Evolutionary conservation across 768 basidiomycete species (phyloP), one percentile per base, ranked within the genome.

Genomic region (Tylopilus rubrobrunneus): DNA sequence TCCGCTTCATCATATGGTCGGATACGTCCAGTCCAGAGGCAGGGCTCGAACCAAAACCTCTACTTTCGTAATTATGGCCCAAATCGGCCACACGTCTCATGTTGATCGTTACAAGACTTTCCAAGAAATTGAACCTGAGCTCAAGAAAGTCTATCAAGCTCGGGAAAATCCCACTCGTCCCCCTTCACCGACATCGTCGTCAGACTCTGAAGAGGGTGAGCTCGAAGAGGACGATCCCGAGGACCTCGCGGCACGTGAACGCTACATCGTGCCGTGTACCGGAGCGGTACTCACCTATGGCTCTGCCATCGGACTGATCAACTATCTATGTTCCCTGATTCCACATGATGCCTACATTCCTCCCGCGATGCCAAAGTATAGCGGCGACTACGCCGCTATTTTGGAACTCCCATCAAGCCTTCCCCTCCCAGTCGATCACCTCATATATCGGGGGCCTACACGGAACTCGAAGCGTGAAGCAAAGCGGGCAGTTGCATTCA

Each of bases 21-120:
- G 86, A 46, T 95, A 95, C 60, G 81, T 95, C 40, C 93, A 96
- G 67, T 92, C 89, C 19, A 84, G 93, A 27, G 93, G 93, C 37
- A 79, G 93, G 12, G 92, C 93, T 0, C 77, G 93, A 44, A 86
- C 84, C 55, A 80, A 81, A 52, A 74, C 80, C 0, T 92, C 92
- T 1, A 85, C 83, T 2, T 95, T 89, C 60, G 74, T 94, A 42
- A 78, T 94, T 29, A 87, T 96, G 89, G 76, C 91, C 17, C 81
- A 84, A 56, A 72, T 86, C 55, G 79, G 81, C 47, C 77, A 86
- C 45, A 65, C 71, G 1, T 70, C 73, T 2, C 81, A 86, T 51
- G 68, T 85, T 2, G 74, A 74, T 21, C 78, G 79, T 50, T 92
- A 92, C 65, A 67, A 75, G 37, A 65, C 73, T 7, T 80, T 90